A percentile compares a stretch with the other conserved stretches of the same genome.
Evolutionary conservation across 2,329 filamentous ascomycete genomes (phyloP).

Genomic region (Diplodia scrobiculata): DNA sequence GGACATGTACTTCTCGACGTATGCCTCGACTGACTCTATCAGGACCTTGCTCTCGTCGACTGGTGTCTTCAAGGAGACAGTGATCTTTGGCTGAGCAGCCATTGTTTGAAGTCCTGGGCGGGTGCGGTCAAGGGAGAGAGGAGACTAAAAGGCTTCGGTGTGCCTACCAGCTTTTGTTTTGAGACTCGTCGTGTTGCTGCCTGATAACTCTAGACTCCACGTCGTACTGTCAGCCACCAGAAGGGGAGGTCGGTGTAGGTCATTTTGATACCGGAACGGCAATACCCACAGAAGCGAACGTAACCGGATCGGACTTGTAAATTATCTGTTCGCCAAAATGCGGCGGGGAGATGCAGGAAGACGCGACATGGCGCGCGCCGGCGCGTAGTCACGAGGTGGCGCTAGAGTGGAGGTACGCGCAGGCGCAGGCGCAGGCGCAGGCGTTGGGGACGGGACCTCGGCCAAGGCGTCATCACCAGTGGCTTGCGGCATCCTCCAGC

Average conservation of each 20-base stretch:
- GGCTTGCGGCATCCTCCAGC: neutral
- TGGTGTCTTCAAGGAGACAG: slow-evolving; percentile 49
- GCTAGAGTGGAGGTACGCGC: neutral
- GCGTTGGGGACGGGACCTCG: slow-evolving; percentile 21
- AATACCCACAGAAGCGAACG: neutral
- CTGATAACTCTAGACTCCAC: slow-evolving; percentile 2
- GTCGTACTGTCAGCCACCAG: slow-evolving; percentile 2
- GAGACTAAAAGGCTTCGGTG: neutral
- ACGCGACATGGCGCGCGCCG: slow-evolving; percentile 7
- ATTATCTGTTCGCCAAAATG: neutral
- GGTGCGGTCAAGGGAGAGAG: too few relatives aligned
- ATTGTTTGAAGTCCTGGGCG: neutral
- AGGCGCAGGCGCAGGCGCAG: neutral
- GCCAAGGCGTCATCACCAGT: slow-evolving; percentile 25
- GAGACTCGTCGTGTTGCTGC: neutral
- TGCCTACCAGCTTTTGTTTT: neutral
- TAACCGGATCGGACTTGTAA: neutral
- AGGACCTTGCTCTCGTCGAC: slow-evolving; percentile 33
- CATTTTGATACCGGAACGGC: neutral
- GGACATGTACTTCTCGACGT: slow-evolving; percentile 44
- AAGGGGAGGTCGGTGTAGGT: neutral
- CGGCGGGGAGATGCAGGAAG: neutral
- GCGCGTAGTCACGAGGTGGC: slow-evolving; percentile 17
- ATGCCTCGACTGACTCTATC: slow-evolving; percentile 39
- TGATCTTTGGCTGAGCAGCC: slow-evolving; percentile 57